Percentiles rank a stretch among this genome's conserved stretches.
phyloP scores from a whole-genome alignment of 2,329 filamentous ascomycete species.

The Coniochaeta ligniaria region DNA sequence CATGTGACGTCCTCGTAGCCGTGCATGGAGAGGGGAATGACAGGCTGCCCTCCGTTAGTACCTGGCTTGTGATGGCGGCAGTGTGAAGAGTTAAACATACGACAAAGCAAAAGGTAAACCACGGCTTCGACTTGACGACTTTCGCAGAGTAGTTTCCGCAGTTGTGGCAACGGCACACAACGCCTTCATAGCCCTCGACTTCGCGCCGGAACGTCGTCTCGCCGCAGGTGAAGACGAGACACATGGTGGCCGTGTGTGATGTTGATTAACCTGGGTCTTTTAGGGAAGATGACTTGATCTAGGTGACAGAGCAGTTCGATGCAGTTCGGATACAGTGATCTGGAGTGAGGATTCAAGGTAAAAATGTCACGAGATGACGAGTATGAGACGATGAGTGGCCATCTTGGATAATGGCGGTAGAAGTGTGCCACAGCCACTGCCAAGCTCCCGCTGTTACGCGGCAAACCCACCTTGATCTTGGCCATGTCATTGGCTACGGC shows the following conservation, averaged over 20 bases:
- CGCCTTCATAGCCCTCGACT: conserved; percentile 53
- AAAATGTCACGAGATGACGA: neutral
- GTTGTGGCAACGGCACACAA: conserved; percentile 58
- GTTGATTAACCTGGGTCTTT: neutral
- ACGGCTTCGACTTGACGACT: conserved; percentile 58
- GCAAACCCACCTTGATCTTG: neutral
- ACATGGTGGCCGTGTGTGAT: conserved; percentile 33
- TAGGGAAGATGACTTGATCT: neutral
- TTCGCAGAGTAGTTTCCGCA: conserved; percentile 57
- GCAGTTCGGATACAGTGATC: too few species aligned
- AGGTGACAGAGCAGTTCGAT: too few species aligned
- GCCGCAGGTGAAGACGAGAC: conserved; percentile 55
- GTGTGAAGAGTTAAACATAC: conserved; percentile 31
- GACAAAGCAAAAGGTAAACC: conserved; percentile 76
- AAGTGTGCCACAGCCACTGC: neutral
- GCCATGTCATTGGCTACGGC: neutral
- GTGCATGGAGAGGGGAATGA: conserved; percentile 63
- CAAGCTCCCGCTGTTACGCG: neutral
- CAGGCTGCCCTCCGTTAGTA: too few species aligned
- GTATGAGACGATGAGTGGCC: too few species aligned
- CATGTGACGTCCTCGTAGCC: conserved; percentile 65
- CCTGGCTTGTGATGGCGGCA: too few species aligned
- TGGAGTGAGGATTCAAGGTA: neutral
- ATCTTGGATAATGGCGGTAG: neutral
- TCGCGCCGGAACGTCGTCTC: conserved; percentile 55